Base-by-base conservation (phyloP, 208 protist genomes). In the Leishmania arabica region DNA sequence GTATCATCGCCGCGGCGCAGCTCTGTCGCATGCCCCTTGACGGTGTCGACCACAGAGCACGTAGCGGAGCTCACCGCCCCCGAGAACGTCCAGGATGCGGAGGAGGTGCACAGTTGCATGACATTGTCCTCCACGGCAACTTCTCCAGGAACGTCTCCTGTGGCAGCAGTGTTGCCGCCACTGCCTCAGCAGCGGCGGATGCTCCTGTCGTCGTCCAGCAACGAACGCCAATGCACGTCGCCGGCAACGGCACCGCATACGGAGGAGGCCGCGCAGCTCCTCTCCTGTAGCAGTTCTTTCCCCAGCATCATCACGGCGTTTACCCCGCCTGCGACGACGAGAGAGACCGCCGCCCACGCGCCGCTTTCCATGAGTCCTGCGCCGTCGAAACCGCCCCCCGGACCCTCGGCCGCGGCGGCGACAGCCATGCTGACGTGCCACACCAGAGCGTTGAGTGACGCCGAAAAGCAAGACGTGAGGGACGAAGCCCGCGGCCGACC, bases 51-150 rank as follows among this genome's bases (percentile, higher is more conserved):
- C 13, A 31, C 74, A 3, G 45, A 42, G 60, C 6, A 8, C 75
- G 24, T 66, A 11, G 27, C 21, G 45, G 45, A 19, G 42, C n/a
- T 15, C 53, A 4, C 53, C 9, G 24, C 19, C 58, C 19, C 31
- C 7, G 69, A 77, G 49, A 40, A 80, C 15, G 77, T 68, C 40
- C 58, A 27, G 72, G 72, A 82, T 53, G 66, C 42, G 42, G 72
- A 75, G 54, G 82, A 82, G 77, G 71, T 85, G 11, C 77, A 79
- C 54, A 85, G 82, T 60, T 82, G 77, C 65, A 37, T 76, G 3
- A 85, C 82, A 54, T 47, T 85, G 24, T 85, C 82, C 11, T 85
- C 82, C 34, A 82, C 72, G n/a, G 21, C 0, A 47, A 71, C 69
- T 8, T 73, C 75, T 0, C 81, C 54, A 56, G 31, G 21, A 27